Base-by-base conservation (phyloP, 1,139 yeast species). In the Debaryomyces psychrophilus region DNA sequence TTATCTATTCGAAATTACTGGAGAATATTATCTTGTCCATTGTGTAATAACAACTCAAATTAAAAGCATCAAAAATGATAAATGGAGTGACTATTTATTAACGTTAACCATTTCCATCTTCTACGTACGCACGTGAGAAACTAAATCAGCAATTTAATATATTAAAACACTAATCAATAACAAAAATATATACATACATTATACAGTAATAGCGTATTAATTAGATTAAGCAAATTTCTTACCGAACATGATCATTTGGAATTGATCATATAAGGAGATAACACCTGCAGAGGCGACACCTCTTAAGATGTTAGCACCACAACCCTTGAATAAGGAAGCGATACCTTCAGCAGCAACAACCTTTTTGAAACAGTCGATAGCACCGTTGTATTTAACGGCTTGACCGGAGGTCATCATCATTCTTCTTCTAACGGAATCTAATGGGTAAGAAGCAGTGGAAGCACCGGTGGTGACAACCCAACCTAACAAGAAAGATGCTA, bases 271-370 rank as follows among this genome's bases (percentile, higher is more conserved):
- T 68, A 75, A 57, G 71, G 79, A 75, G 67, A 75, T 73, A 58
- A 75, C 79, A 73, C 79, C 79, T 62, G 80, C 80, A 70, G 79
- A 78, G 67, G 79, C 79, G 63, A 75, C 79, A 75, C 80, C 80
- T 74, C 79, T 75, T 67, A 75, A 73, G 75, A 75, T 75, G 78
- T 75, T 75, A 64, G 79, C 79, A 72, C 76, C 77, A 66, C 79
- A 74, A 68, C 80, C 80, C 72, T 74, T 75, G 77, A 75, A 75
- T 67, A 75, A 73, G 59, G 79, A 73, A 43, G 53, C 56, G 61
- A 75, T 62, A 74, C 80, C 79, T 67, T 75, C 80, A 62, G 79
- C 77, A 53, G 79, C 79, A 57, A 75, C 75, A 59, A 75, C 77
- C 66, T 75, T 62, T 55, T 52, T 68, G 74, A 69, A 68, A 68